Base-by-base conservation (phyloP, 2,329 filamentous ascomycete species). In the Botrytis hyacinthi region DNA sequence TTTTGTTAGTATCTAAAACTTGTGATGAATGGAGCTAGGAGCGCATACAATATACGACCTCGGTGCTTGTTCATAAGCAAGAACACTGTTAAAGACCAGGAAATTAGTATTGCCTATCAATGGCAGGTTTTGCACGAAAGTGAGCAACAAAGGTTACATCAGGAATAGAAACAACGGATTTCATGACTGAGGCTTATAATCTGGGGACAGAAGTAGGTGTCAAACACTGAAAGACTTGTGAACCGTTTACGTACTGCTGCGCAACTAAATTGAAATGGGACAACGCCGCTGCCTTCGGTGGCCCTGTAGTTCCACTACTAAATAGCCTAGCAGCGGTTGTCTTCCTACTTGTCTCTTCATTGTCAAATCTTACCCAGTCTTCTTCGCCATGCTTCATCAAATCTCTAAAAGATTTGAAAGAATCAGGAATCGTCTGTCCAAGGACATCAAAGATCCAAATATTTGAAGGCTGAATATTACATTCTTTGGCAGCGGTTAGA, bases 291-390 rank as follows among this genome's bases (percentile, higher is more conserved):
- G 84, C 81, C 77, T 84, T 84, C 2, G 83, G 83, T 10, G 82
- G 76, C 85, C 89, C 92, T 89, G 94, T 82, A 90, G 90, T 72
- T 82, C 79, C 74, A 87, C 86, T 61, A 80, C 82, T 70, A 57
- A 79, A 80, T 81, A 84, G 48, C 85, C 84, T 74, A 83, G 87
- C 14, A 84, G 83, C 18, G 79, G 78, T 77, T 0, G 79, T 85
- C 75, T 85, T 77, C 26, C 77, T 78, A 4, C 75, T 73, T 0
- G 74, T 76, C 32, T 74, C 76, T 66, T 77, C 70, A 54, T 78
- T 75, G 69, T 79, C 75, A 63, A 81, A 79, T 35, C 72, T 71
- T 14, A 75, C 73, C 78, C 78, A 80, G 29, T 78, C 77, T 48
- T 74, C 70, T 62, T 80, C 78, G 26, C 78, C 78, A 46, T 78